phyloP scores from a whole-genome alignment of 2,329 filamentous ascomycete species.

The Seiridium unicorne region DNA sequence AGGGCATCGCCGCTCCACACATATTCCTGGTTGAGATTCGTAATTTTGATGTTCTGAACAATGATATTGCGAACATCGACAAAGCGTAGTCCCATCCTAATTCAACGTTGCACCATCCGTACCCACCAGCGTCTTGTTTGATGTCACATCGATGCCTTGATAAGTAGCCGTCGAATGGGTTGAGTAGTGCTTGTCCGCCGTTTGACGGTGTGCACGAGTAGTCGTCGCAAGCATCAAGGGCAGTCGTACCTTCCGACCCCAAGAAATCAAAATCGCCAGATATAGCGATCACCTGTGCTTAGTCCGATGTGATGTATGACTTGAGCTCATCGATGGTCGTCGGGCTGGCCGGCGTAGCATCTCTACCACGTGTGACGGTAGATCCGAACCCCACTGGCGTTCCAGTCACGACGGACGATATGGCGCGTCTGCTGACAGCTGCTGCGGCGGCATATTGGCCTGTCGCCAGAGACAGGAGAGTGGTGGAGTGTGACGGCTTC shows the following conservation, averaged over 20 bases:
- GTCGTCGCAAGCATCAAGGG: constrained; percentile 39
- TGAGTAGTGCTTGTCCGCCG: constrained; percentile 9
- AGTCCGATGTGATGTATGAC: constrained; percentile 44
- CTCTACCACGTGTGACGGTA: constrained; percentile 50
- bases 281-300: constrained; percentile 47
- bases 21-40: constrained; percentile 51
- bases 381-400: constrained; percentile 10
- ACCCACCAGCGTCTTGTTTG: constrained; percentile 40
- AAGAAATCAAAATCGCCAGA: constrained; percentile 43
- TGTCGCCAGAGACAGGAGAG: too few species aligned
- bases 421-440: background rate
- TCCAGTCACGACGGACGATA: background rate
- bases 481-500: too few species aligned
- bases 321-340: constrained; percentile 44
- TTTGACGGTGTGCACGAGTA: constrained; percentile 2
- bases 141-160: background rate
- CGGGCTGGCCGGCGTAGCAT: constrained; percentile 42
- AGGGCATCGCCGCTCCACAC: constrained; percentile 59
- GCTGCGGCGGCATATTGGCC: too few species aligned
- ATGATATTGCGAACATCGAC: constrained; percentile 53
- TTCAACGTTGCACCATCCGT: constrained; percentile 50
- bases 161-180: constrained; percentile 6
- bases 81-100: constrained; percentile 52
- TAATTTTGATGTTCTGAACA: constrained; percentile 55
- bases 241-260: constrained; percentile 41